Percentiles rank a stretch among this genome's conserved stretches.
These are phyloP conservation scores for Hanseniaspora thailandica DNA, from an alignment of 805 yeast species.

Conservation along the genomic window DNA sequence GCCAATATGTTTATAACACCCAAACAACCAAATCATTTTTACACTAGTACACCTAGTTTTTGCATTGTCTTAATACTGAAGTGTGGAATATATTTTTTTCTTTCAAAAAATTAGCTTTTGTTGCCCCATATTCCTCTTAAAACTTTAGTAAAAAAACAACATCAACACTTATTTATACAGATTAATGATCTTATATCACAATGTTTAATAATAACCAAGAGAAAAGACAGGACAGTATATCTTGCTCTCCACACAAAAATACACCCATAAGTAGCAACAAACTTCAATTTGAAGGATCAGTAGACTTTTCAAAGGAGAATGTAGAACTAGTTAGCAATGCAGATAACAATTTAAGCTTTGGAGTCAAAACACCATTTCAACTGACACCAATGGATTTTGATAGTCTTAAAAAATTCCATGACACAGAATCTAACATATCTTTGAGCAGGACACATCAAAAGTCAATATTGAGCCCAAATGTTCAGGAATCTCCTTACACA, in stretches of 20 bases:
- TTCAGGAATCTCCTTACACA: neutral
- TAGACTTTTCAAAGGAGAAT: neutral
- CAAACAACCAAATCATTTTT: neutral
- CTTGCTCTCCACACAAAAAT: neutral
- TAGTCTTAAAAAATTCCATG: constrained; percentile 6
- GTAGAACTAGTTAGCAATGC: neutral
- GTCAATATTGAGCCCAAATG: neutral
- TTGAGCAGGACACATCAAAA: neutral
- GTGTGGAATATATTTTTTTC: no score
- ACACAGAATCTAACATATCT: neutral
- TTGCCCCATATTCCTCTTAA: no score
- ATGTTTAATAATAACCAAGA: neutral
- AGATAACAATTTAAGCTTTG: neutral
- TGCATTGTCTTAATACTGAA: no score
- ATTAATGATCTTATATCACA: neutral
- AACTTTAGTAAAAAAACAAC: no score
- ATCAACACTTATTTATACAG: no score
- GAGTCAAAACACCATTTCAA: constrained; percentile 12
- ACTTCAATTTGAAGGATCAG: neutral
- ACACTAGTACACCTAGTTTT: no score
- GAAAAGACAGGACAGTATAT: neutral
- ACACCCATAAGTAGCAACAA: constrained; percentile 8
- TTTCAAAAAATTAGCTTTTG: no score
- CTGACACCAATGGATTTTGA: constrained; percentile 13
- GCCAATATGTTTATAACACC: neutral